A percentile compares a stretch with the other conserved stretches of the same genome.
Evolutionary conservation across 495 filamentous ascomycete genomes (phyloP).

Genomic region (Hypoxylon subgilvum): DNA sequence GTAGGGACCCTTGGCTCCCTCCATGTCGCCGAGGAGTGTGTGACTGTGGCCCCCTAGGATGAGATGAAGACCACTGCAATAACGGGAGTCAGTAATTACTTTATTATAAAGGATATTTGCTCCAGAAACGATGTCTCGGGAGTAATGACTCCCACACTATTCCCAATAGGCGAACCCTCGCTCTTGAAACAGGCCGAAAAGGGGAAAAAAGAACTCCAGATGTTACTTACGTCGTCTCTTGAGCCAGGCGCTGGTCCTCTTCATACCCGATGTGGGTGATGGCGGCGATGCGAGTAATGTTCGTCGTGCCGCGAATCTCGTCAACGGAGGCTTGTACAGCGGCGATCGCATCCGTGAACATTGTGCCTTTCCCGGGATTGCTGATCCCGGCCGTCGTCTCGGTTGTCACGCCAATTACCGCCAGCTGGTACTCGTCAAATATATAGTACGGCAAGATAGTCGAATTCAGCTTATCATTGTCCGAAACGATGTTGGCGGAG

Average conservation of each 20-base stretch:
- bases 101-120: too few species aligned
- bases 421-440: slow-evolving; percentile 59
- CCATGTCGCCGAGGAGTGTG: slow-evolving; percentile 60
- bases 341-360: slow-evolving; percentile 54
- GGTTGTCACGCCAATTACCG: slow-evolving; percentile 64
- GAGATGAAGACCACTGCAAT: slow-evolving; percentile 59
- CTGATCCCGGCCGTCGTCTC: slow-evolving; percentile 59
- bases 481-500: slow-evolving; percentile 59
- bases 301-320: slow-evolving; percentile 54
- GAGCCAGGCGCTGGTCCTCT: slow-evolving; percentile 60
- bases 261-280: slow-evolving; percentile 67
- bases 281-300: slow-evolving; percentile 61
- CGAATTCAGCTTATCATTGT: slow-evolving; percentile 55
- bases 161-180: too few species aligned
- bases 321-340: slow-evolving; percentile 62
- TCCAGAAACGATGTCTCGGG: too few species aligned
- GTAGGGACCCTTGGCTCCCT: slow-evolving; percentile 57
- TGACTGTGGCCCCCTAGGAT: slow-evolving; percentile 67
- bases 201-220: too few species aligned
- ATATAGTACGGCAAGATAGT: slow-evolving; percentile 64
- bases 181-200: too few species aligned
- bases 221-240: slow-evolving; percentile 53
- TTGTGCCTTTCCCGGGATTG: slow-evolving; percentile 56
- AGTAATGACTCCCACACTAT: too few species aligned
- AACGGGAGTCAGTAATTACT: too few species aligned